Base-by-base conservation (phyloP, 306 rosid species). In the Rubus idaeus region DNA sequence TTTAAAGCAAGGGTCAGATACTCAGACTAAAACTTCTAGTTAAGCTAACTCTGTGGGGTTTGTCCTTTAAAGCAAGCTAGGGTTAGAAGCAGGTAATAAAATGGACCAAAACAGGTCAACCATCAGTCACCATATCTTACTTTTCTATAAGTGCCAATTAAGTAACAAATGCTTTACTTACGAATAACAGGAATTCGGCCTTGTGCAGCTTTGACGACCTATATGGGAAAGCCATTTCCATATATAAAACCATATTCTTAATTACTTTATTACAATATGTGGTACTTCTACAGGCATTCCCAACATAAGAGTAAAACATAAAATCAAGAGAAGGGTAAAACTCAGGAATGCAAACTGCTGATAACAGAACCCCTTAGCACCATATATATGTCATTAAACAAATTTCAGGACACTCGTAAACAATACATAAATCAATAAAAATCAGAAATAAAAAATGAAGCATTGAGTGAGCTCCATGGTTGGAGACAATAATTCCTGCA, bases 121-220 rank as follows among this genome's bases (percentile, higher is more conserved):
- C 2, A 16, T 13, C 30, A 49, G 56, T 51, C n/a, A 13, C 71
- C 3, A 35, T 45, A 5, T 68, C 53, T 26, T 69, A 53, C 16
- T 12, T 35, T 5, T 53, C 30, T 23, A 8, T 21, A 73, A 5
- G 10, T 16, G 39, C 26, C 30, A 26, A 26, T n/a, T n/a, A n/a
- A n/a, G 30, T 26, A 26, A 26, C 30, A 26, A 26, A 26, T 26
- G 8, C n/a, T 73, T 37, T 56, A 81, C 97, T 91, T 68, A 94
- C 98, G 82, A 94, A 94, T 50, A 94, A 95, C 96, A 16, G 98
- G 98, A 87, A 92, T 14, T 35, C 84, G 89, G 2, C 98, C 98
- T 81, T 87, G 91, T 73, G 96, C 97, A 74, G 96, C 98, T 89
- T 92, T 88, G 20, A 95, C 98, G 13, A 95, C 98, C 98, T 95